phyloP scores from a whole-genome alignment of 2,329 filamentous ascomycete species.

The Sporothrix humicola region DNA sequence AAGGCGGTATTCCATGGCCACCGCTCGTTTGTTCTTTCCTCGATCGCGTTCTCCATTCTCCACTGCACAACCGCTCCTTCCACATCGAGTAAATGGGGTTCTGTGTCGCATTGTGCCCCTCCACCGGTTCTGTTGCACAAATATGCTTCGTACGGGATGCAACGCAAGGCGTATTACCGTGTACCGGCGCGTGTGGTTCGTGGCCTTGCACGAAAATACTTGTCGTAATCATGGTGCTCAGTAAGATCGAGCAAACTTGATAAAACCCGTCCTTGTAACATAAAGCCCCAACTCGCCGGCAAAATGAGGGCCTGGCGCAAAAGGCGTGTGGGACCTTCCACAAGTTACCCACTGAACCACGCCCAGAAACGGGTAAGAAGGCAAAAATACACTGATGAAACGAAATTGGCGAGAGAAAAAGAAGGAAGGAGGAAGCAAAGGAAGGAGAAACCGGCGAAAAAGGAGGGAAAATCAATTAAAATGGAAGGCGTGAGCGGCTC shows the following conservation, averaged over 20 bases:
- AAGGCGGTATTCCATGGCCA: not conserved
- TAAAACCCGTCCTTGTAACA: not conserved
- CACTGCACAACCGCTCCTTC: not conserved
- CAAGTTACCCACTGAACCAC: not conserved
- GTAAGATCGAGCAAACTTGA: not conserved
- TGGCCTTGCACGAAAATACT: not conserved
- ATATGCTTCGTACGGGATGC: constrained; percentile 12
- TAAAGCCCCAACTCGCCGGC: not conserved
- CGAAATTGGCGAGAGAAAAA: constrained; percentile 8
- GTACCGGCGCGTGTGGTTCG: constrained; percentile 7
- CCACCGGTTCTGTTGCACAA: constrained; percentile 9
- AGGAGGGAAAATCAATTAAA: not conserved
- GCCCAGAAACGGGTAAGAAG: constrained; percentile 19
- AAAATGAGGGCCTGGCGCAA: constrained; percentile 1
- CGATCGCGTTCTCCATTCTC: not conserved
- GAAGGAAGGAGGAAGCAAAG: not conserved
- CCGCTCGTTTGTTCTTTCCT: not conserved
- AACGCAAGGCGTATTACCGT: not conserved
- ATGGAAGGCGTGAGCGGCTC: not conserved
- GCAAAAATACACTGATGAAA: constrained; percentile 18
- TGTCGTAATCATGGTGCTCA: not conserved
- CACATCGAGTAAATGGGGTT: not conserved
- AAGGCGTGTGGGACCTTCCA: constrained; percentile 9
- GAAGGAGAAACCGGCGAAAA: not conserved
- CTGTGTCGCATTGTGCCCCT: constrained; percentile 5